A percentile compares a stretch with the other conserved stretches of the same genome.
Conservation (phyloP, 495 filamentous ascomycete genomes). For the Penicillium lagena region DNA sequence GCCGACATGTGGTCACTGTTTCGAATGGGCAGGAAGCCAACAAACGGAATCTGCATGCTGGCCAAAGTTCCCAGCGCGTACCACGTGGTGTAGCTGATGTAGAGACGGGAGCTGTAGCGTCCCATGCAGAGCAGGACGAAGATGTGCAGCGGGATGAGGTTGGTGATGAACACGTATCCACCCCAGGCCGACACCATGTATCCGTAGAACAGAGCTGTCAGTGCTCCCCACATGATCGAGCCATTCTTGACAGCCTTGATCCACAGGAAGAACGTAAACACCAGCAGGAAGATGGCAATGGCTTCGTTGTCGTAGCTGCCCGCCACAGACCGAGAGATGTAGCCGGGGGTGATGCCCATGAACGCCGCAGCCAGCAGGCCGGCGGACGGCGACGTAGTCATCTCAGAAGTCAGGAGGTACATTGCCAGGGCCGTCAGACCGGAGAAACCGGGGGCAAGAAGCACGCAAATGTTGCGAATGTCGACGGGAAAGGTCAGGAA, state of each 20-base stretch:
- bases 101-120: conserved; percentile 85
- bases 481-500: conserved; percentile 92
- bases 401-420: conserved; percentile 95
- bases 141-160: conserved; percentile 89
- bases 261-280: conserved; percentile 99
- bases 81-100: conserved; percentile 97
- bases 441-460: conserved; percentile 93
- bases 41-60: conserved; percentile 99
- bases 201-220: conserved; percentile 95
- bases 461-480: conserved; percentile 97
- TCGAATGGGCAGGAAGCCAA: conserved; percentile 92
- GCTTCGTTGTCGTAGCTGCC: conserved; percentile 99
- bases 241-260: conserved; percentile 97
- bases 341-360: conserved; percentile 96
- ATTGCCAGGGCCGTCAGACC: conserved; percentile 90
- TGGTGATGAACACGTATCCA: conserved; percentile 99
- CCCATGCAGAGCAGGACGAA: conserved; percentile 98
- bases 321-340: conserved; percentile 95
- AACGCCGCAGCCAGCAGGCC: conserved; percentile 91
- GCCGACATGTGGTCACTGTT: conserved; percentile 99
- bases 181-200: conserved; percentile 99
- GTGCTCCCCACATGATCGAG: conserved; percentile 89
- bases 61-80: conserved; percentile 94
- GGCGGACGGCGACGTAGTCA: conserved; percentile 85
- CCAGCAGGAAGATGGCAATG: conserved; percentile 96